Conservation (phyloP, 768 basidiomycete genomes). For the Trichaptum fuscoviolaceum region DNA sequence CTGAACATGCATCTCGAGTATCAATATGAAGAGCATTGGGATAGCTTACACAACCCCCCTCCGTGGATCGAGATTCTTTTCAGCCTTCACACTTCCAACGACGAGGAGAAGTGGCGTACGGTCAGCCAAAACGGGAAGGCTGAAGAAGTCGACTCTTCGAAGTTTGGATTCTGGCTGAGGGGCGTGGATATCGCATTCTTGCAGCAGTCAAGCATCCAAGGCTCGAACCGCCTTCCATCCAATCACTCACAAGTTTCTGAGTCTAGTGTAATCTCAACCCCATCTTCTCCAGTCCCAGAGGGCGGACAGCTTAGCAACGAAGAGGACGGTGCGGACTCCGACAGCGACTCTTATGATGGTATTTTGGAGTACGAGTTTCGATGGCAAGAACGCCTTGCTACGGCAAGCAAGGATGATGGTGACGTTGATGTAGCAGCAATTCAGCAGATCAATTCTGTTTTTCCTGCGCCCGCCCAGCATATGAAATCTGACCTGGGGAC, state of each 20-base stretch:
- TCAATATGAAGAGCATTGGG: slow-evolving; percentile 45
- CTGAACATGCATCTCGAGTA: slow-evolving; percentile 37
- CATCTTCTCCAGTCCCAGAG: not conserved
- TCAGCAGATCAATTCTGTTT: not conserved
- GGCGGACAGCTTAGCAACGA: not conserved
- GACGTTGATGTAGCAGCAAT: not conserved
- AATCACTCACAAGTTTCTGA: not conserved
- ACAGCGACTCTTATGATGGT: not conserved
- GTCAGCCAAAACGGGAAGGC: slow-evolving; percentile 23
- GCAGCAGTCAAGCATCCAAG: slow-evolving; percentile 10
- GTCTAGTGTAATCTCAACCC: not conserved
- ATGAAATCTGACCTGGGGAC: not conserved
- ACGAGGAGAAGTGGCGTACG: slow-evolving; percentile 28
- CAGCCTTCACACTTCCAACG: slow-evolving; percentile 11
- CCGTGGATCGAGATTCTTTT: slow-evolving; percentile 35
- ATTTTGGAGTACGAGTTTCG: not conserved
- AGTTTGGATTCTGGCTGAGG: slow-evolving; percentile 49
- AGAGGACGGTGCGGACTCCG: slow-evolving; percentile 5
- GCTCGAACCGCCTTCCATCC: not conserved
- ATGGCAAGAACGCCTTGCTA: not conserved
- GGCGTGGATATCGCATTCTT: slow-evolving; percentile 46
- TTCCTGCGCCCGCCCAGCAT: not conserved
- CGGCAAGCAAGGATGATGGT: not conserved
- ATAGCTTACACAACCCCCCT: slow-evolving; percentile 38
- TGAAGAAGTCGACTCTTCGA: slow-evolving; percentile 20